Evolutionary conservation across 2,329 filamentous ascomycete species (phyloP).

Genomic region (Ophiobolus disseminans): DNA sequence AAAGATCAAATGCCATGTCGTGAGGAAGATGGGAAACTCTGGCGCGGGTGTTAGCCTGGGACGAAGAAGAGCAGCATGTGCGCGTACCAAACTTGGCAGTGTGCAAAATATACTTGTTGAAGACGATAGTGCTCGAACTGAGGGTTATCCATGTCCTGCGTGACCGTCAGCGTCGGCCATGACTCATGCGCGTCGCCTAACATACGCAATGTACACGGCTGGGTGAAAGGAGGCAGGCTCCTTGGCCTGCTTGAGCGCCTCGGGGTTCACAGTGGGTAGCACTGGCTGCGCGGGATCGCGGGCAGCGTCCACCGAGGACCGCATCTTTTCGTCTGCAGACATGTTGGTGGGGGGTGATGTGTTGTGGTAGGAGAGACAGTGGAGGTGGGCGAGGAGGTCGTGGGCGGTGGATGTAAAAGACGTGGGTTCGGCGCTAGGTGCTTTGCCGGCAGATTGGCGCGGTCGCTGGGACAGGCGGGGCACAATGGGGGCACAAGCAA

Average conservation of each 20-base stretch:
- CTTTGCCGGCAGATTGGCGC: constrained; percentile 23
- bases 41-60: constrained; percentile 36
- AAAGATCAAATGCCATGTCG: constrained; percentile 91
- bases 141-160: constrained; percentile 86
- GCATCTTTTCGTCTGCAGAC: constrained; percentile 75
- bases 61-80: constrained; percentile 3
- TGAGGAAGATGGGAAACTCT: constrained; percentile 69
- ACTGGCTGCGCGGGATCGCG: constrained; percentile 67
- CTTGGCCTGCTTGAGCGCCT: constrained; percentile 70
- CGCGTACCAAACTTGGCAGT: constrained; percentile 80
- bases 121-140: constrained; percentile 93
- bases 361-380: constrained; percentile 19
- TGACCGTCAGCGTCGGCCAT: constrained; percentile 26
- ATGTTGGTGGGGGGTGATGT: constrained; percentile 52
- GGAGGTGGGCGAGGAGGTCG: constrained; percentile 14
- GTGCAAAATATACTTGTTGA: constrained; percentile 98
- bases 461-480: constrained; percentile 27
- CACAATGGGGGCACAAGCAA: constrained; percentile 33
- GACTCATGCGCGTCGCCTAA: constrained; percentile 50
- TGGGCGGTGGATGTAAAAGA: constrained; percentile 22
- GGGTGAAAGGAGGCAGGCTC: constrained; percentile 72
- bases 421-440: constrained; percentile 21
- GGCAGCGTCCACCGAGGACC: constrained; percentile 78
- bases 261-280: constrained; percentile 82
- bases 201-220: constrained; percentile 80